A percentile compares a stretch with the other conserved stretches of the same genome.
Evolutionary conservation across 495 filamentous ascomycete genomes (phyloP).

Genomic region (Xylaria palmicola): DNA sequence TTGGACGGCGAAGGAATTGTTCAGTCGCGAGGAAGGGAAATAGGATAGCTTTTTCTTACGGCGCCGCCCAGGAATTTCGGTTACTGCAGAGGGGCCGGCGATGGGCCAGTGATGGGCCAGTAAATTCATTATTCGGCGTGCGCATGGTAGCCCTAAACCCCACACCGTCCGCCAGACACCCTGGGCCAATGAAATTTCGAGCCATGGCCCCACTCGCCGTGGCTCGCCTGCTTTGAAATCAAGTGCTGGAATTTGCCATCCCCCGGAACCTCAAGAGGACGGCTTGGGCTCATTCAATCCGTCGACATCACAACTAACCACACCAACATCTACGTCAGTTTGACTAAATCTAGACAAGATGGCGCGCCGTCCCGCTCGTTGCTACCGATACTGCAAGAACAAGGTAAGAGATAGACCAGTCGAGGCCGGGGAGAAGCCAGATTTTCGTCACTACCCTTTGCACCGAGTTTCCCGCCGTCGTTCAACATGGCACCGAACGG

Average conservation of each 20-base stretch:
- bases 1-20: slow-evolving; percentile 19
- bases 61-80: not conserved
- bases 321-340: slow-evolving; percentile 43
- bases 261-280: slow-evolving; percentile 24
- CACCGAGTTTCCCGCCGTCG: not conserved
- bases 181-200: slow-evolving; percentile 22
- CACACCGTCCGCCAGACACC: slow-evolving; percentile 24
- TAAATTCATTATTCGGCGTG: slow-evolving; percentile 22
- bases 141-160: slow-evolving; percentile 44
- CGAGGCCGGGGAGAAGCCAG: not conserved
- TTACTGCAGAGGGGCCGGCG: slow-evolving; percentile 3
- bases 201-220: slow-evolving; percentile 25
- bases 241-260: slow-evolving; percentile 30
- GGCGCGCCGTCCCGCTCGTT: slow-evolving; percentile 97
- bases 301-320: slow-evolving; percentile 36
- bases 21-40: slow-evolving; percentile 16
- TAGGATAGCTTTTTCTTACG: not conserved
- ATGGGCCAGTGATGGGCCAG: slow-evolving; percentile 1
- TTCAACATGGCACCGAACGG: not conserved
- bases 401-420: slow-evolving; percentile 66
- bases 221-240: slow-evolving; percentile 47
- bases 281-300: slow-evolving; percentile 25
- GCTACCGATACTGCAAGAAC: slow-evolving; percentile 99
- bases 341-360: slow-evolving; percentile 73
- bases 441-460: not conserved